A percentile compares a stretch with the other conserved stretches of the same genome.
Conservation (phyloP, 345 rosid genomes). For the Reutealis trisperma region DNA sequence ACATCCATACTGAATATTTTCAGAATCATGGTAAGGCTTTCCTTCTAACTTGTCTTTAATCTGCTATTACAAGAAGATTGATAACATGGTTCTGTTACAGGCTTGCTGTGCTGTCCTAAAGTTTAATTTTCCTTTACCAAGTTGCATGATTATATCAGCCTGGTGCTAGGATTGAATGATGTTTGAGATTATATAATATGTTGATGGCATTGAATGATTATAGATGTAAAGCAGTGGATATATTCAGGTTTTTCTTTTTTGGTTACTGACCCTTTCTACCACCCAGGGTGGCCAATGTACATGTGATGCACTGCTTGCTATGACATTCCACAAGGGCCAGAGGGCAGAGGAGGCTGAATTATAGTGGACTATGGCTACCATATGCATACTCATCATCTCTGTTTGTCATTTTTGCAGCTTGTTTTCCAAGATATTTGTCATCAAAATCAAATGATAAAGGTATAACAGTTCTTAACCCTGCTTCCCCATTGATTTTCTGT, state of each 20-base stretch:
- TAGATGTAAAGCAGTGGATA: neutral
- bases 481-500: neutral
- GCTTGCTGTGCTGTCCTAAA: neutral
- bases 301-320: neutral
- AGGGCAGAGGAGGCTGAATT: neutral
- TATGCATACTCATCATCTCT: neutral
- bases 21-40: conserved; percentile 11
- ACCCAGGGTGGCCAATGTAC: neutral
- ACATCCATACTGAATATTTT: neutral
- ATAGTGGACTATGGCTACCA: neutral
- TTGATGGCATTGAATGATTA: neutral
- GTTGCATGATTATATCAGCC: neutral
- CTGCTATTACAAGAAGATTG: neutral
- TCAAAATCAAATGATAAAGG: conserved; percentile 17
- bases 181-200: neutral
- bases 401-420: neutral
- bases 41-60: neutral
- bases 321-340: neutral
- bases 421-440: neutral
- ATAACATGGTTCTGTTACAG: neutral
- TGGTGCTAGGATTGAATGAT: neutral
- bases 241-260: neutral
- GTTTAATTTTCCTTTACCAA: neutral
- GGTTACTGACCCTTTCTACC: neutral
- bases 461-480: neutral